A percentile compares a stretch with the other conserved stretches of the same genome.
These are phyloP conservation scores for Decorospora gaudefroyi DNA, from an alignment of 2,329 filamentous ascomycete genomes.

Conservation along the genomic window DNA sequence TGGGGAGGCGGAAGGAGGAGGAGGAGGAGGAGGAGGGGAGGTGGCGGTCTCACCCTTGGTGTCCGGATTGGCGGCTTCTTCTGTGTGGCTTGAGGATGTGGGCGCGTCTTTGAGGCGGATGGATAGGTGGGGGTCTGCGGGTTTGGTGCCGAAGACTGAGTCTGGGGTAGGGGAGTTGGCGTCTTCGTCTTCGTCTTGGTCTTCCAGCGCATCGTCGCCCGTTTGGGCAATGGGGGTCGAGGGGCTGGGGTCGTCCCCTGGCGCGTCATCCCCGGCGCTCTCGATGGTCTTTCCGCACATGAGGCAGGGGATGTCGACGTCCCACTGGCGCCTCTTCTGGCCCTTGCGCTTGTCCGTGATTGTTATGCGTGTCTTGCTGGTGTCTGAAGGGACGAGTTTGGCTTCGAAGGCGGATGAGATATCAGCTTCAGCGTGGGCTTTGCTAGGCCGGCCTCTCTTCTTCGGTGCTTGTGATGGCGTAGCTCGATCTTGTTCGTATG, in stretches of 20 bases:
- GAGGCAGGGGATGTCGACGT: slow-evolving; percentile 28
- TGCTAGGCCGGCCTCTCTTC: slow-evolving; percentile 2
- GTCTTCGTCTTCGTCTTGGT: neutral
- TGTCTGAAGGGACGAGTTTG: slow-evolving; percentile 6
- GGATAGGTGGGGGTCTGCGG: neutral
- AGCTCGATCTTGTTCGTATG: slow-evolving; percentile 5
- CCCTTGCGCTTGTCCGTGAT: slow-evolving; percentile 22
- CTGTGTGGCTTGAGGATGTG: neutral
- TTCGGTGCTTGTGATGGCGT: slow-evolving; percentile 6
- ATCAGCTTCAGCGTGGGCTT: slow-evolving; percentile 7
- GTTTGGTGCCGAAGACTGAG: neutral
- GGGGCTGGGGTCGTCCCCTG: neutral
- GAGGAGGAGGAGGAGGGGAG: slow-evolving; percentile 3
- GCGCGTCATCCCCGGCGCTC: slow-evolving; percentile 6
- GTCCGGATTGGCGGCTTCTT: neutral
- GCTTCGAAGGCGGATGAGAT: slow-evolving; percentile 7
- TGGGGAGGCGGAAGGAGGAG: too few species aligned
- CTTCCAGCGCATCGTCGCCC: neutral
- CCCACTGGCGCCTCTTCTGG: slow-evolving; percentile 12
- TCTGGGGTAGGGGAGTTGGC: too few species aligned
- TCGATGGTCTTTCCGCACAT: slow-evolving; percentile 26
- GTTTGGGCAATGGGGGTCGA: neutral
- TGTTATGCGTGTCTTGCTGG: slow-evolving; percentile 18
- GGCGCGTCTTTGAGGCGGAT: neutral
- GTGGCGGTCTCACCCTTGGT: slow-evolving; percentile 14